Evolutionary conservation across 805 yeast species (phyloP), one percentile per base, ranked within the genome.

Genomic region (Teunomyces stri): DNA sequence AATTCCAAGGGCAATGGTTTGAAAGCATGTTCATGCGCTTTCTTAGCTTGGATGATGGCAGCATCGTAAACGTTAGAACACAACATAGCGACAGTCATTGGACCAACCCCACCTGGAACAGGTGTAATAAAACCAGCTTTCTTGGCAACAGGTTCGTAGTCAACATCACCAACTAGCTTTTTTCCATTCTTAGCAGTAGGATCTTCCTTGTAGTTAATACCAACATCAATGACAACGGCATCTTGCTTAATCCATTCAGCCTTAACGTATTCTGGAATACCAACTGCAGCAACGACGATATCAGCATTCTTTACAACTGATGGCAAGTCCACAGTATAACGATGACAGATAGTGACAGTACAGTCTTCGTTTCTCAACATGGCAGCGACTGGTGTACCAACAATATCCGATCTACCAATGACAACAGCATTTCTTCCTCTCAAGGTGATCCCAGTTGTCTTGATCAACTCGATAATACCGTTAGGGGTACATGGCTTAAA

Each of bases 91-190:
- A 92, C 97, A 22, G 99, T 92, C 98, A 92, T 92, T 54, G 99
- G 99, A 35, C 99, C 99, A 52, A 92, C 98, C 58, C 98, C 98
- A 64, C 98, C 98, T 28, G 99, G 99, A 47, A 92, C 99, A 13
- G 99, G 99, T 5, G 98, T 91, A 52, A 94, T 79, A 57, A 77
- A 80, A 10, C 84, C 70, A 2, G 91, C 94, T 45, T 75, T 77
- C 44, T 72, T 64, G 48, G 75, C 67, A 46, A 89, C 91, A 27
- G 82, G 71, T 46, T 74, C 86, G 60, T 76, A 92, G 59, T 91
- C 97, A 38, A 89, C 97, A 65, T 92, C 99, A 53, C 99, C 99
- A n/a, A 89, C 96, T 64, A 92, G 74, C 62, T 84, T 81, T 60
- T 76, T 80, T 18, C 97, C 97, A 20, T 87, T 81, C 62, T 86